phyloP scores from a whole-genome alignment of 371 early-diverging fungal genomes.

The Rhizopus stolonifer region DNA sequence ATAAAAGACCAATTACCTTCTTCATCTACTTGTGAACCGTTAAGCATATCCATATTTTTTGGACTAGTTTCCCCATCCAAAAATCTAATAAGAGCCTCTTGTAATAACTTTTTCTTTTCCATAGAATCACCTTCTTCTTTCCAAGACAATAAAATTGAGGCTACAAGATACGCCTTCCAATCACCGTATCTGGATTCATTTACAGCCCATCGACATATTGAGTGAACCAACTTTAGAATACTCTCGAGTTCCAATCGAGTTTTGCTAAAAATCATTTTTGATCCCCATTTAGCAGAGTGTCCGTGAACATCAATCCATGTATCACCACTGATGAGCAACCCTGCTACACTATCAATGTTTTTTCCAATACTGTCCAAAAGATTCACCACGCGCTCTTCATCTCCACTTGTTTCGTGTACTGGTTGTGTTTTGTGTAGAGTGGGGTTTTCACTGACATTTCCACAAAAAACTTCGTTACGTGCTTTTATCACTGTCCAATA shows the following conservation, averaged over 20 bases:
- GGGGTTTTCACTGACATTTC: slow-evolving; percentile 17
- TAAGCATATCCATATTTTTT: background rate
- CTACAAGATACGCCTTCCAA: slow-evolving; percentile 58
- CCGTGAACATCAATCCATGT: slow-evolving; percentile 42
- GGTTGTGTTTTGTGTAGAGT: background rate
- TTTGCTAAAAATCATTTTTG: slow-evolving; percentile 30
- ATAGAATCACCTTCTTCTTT: slow-evolving; percentile 31
- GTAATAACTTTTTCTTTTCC: slow-evolving; percentile 29
- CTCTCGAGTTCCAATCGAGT: slow-evolving; percentile 10
- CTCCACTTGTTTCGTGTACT: slow-evolving; percentile 4
- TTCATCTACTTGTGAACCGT: slow-evolving; percentile 4
- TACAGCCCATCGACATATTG: slow-evolving; percentile 63
- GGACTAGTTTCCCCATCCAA: slow-evolving; percentile 30
- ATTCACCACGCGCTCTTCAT: slow-evolving; percentile 41
- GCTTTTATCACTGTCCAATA: slow-evolving; percentile 48
- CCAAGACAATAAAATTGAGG: slow-evolving; percentile 53
- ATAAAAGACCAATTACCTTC: slow-evolving; percentile 7
- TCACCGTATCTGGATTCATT: slow-evolving; percentile 56
- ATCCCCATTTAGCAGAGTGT: slow-evolving; percentile 29
- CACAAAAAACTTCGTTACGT: slow-evolving; percentile 52
- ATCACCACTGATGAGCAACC: slow-evolving; percentile 29
- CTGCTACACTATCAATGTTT: slow-evolving; percentile 32
- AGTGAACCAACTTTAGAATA: slow-evolving; percentile 21
- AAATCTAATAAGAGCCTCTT: slow-evolving; percentile 47
- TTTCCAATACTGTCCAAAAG: slow-evolving; percentile 42